A percentile compares a stretch with the other conserved stretches of the same genome.
These are phyloP conservation scores for Wickerhamiella qilinensis DNA, from an alignment of 805 yeast species.

Conservation along the genomic window DNA sequence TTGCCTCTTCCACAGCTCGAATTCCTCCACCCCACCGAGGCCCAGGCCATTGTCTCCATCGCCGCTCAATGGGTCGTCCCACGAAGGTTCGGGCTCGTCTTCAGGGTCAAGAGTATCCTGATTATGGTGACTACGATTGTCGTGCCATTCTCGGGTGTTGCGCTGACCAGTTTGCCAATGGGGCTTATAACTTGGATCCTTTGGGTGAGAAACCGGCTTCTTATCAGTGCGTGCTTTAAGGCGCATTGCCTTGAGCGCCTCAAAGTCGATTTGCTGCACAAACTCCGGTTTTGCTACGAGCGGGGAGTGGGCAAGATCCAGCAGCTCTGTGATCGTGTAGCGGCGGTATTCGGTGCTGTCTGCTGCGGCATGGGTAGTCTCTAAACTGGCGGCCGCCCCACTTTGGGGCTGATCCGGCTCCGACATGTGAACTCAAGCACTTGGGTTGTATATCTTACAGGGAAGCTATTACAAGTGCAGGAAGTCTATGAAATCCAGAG, in stretches of 20 bases:
- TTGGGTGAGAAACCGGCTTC: too few species aligned
- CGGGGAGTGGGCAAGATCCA: slow-evolving; percentile 14
- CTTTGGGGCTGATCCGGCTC: too few species aligned
- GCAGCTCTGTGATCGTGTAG: slow-evolving; percentile 11
- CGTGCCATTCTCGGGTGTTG: neutral
- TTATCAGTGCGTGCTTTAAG: neutral
- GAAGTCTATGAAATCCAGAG: too few species aligned
- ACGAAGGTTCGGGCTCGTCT: neutral
- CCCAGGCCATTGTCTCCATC: slow-evolving; percentile 2
- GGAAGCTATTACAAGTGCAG: too few species aligned
- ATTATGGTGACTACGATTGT: neutral
- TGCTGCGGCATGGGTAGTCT: neutral
- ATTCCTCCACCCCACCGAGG: slow-evolving; percentile 12
- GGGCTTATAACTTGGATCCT: neutral
- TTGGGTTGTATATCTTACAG: too few species aligned
- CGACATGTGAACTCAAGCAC: too few species aligned
- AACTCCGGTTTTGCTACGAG: slow-evolving; percentile 12
- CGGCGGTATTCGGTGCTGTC: neutral
- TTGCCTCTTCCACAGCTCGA: slow-evolving; percentile 16
- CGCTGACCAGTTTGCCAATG: neutral
- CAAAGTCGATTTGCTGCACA: slow-evolving; percentile 1
- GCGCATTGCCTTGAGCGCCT: neutral
- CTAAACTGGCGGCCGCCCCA: neutral
- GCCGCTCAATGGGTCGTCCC: neutral
- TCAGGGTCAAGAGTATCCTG: neutral